A percentile compares a stretch with the other conserved stretches of the same genome.
These are phyloP conservation scores for Tritrichomonas foetus DNA, from an alignment of 208 protist genomes.

Conservation along the genomic window DNA sequence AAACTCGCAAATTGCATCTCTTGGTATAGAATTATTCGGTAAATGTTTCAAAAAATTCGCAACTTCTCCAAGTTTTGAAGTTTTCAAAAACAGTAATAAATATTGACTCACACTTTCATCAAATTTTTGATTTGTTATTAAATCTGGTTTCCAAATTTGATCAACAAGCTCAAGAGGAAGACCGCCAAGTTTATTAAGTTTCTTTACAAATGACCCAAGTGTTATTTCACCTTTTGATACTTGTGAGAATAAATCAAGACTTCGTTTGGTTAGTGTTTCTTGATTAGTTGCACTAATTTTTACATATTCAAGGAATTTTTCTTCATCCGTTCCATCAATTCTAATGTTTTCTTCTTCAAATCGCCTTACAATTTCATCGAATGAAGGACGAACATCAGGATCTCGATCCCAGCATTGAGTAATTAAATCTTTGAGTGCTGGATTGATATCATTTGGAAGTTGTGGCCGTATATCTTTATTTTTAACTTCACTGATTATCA, in stretches of 20 bases:
- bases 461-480: background rate
- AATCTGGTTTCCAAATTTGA: background rate
- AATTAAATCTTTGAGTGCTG: background rate
- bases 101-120: background rate
- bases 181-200: background rate
- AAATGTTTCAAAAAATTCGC: background rate
- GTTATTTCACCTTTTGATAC: background rate
- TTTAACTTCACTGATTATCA: background rate
- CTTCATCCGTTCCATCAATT: background rate
- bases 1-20: no score
- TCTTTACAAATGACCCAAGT: background rate
- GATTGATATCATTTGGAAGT: background rate
- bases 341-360: background rate
- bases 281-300: background rate
- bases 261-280: background rate
- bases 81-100: background rate
- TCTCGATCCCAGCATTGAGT: constrained; percentile 36
- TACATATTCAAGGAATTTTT: background rate
- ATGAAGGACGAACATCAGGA: constrained; percentile 2
- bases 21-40: no score
- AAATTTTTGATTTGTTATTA: background rate
- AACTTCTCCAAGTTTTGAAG: background rate
- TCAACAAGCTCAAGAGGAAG: background rate
- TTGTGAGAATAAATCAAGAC: background rate
- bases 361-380: constrained; percentile 3